Conservation (phyloP, 2,329 filamentous ascomycete species). For the Dryadomyces quercus-mongolicae region DNA sequence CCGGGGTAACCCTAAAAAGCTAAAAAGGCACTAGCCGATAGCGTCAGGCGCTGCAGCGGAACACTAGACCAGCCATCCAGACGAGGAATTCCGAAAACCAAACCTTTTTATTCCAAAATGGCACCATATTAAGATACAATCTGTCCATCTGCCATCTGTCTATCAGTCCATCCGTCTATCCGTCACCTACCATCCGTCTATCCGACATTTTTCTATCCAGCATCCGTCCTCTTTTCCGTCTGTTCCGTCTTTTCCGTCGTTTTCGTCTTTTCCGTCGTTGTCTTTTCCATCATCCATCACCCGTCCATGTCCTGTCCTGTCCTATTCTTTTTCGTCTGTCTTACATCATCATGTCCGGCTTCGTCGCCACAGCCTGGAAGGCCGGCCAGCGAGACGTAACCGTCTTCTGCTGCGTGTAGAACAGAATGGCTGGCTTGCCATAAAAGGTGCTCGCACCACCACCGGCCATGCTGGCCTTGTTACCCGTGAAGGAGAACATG, state of each 20-base stretch:
- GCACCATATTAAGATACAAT: no score
- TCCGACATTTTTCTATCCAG: background rate
- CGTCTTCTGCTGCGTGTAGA: constrained; percentile 96
- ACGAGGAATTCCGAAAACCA: no score
- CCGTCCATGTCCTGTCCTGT: background rate
- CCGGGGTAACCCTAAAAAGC: no score
- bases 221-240: background rate
- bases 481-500: constrained; percentile 61
- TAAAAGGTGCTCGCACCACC: constrained; percentile 93
- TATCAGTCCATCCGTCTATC: no score
- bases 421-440: constrained; percentile 79
- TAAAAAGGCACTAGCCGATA: no score
- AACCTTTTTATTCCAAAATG: no score
- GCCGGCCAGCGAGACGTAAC: constrained; percentile 83
- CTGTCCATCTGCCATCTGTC: no score
- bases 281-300: background rate
- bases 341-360: constrained; percentile 73
- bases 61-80: no score
- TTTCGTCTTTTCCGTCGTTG: background rate
- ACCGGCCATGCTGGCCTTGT: constrained; percentile 84
- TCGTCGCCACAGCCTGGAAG: constrained; percentile 72
- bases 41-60: no score
- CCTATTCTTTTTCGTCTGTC: background rate
- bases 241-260: background rate
- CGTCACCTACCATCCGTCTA: no score